phyloP scores from a whole-genome alignment of 1,139 yeast genomes.

The Geotrichum australiense region DNA sequence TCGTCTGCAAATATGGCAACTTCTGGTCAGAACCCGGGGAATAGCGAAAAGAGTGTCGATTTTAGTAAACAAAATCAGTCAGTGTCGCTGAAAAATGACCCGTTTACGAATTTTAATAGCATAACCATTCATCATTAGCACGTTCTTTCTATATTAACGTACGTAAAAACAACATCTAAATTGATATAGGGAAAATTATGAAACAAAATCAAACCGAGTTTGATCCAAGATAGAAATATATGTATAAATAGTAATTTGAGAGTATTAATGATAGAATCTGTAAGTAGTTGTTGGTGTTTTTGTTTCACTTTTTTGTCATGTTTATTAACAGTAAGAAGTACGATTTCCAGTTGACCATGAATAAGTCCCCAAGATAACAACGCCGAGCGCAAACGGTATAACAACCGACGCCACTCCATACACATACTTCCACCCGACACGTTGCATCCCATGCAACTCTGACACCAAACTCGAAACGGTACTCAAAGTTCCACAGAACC shows the following conservation, averaged over 20 bases:
- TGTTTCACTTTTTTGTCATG: no score
- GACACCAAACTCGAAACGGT: conserved; percentile 73
- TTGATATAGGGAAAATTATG: background rate
- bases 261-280: no score
- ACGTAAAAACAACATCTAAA: background rate
- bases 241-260: background rate
- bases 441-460: conserved; percentile 46
- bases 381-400: conserved; percentile 35
- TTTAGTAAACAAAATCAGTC: conserved; percentile 14
- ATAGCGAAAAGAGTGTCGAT: conserved; percentile 21
- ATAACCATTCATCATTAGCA: conserved; percentile 69
- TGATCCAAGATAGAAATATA: background rate
- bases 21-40: conserved; percentile 24
- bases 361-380: conserved; percentile 44
- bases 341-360: conserved; percentile 15
- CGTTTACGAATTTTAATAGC: conserved; percentile 81
- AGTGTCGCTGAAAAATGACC: conserved; percentile 47
- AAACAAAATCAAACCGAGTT: background rate
- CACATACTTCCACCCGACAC: conserved; percentile 32
- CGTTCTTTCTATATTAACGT: no score
- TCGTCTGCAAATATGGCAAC: background rate
- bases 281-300: background rate
- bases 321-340: conserved; percentile 3
- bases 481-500: conserved; percentile 71
- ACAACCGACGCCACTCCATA: conserved; percentile 39